Percentiles rank a stretch among this genome's conserved stretches.
Conservation (phyloP, 1,284 basidiomycete species). For the Peniophora sp. region DNA sequence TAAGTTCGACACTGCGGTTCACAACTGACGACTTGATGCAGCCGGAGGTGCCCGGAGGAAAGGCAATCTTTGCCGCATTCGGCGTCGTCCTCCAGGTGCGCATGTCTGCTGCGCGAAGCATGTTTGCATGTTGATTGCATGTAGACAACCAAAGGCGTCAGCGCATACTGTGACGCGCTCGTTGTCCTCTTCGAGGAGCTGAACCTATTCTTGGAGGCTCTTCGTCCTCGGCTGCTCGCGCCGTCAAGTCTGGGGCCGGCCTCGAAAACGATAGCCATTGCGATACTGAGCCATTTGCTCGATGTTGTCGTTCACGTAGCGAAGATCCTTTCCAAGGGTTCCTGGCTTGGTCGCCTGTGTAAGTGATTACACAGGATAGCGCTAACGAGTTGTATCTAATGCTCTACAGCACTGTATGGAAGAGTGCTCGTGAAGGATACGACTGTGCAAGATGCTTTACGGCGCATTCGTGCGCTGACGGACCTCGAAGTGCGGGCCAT, state of each 20-base stretch:
- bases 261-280: not conserved
- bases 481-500: no score
- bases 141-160: not conserved
- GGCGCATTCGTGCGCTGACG: no score
- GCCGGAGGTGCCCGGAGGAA: not conserved
- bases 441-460: no score
- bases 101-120: not conserved
- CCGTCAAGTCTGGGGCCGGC: not conserved
- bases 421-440: no score
- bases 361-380: no score
- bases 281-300: not conserved
- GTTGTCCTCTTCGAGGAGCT: not conserved
- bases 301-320: not conserved
- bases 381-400: no score
- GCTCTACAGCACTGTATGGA: no score
- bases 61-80: not conserved
- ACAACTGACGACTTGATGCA: not conserved
- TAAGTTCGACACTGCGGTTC: not conserved
- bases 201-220: not conserved
- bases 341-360: not conserved
- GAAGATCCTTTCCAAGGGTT: not conserved
- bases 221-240: not conserved
- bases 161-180: not conserved
- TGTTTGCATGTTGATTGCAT: not conserved
- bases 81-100: not conserved